These are phyloP conservation scores for Ceratocystis colombiana DNA, from an alignment of 2,329 filamentous ascomycete genomes.

Conservation along the genomic window DNA sequence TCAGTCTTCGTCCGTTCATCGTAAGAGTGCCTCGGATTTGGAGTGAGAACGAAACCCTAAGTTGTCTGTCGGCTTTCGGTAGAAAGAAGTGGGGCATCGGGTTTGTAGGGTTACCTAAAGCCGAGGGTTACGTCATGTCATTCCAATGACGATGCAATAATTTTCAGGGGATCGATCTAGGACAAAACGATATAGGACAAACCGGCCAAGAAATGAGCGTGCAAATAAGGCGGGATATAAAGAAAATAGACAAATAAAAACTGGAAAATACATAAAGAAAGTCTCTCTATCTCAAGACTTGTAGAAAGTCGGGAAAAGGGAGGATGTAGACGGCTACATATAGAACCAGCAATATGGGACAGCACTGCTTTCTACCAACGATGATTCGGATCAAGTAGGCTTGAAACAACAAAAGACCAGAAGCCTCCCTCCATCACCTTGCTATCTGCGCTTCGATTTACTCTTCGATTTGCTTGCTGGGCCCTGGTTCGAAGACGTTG, in stretches of 20 bases:
- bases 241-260: background rate
- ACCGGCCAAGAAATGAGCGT: background rate
- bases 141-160: background rate
- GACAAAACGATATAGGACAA: background rate
- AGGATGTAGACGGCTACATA: background rate
- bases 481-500: constrained; percentile 48
- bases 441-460: constrained; percentile 43
- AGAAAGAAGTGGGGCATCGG: background rate
- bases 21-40: background rate
- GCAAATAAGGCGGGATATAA: background rate
- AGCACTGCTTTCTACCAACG: no score
- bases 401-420: constrained; percentile 17
- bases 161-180: background rate
- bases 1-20: background rate
- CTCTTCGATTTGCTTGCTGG: constrained; percentile 37
- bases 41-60: background rate
- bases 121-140: background rate
- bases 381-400: background rate
- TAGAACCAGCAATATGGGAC: background rate
- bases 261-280: background rate
- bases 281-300: background rate
- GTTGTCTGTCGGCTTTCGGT: background rate
- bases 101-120: background rate
- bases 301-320: background rate
- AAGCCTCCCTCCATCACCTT: background rate